Evolutionary conservation across 345 rosid species (phyloP), one percentile per base, ranked within the genome.

Genomic region (Psidium friedrichsthalianum): DNA sequence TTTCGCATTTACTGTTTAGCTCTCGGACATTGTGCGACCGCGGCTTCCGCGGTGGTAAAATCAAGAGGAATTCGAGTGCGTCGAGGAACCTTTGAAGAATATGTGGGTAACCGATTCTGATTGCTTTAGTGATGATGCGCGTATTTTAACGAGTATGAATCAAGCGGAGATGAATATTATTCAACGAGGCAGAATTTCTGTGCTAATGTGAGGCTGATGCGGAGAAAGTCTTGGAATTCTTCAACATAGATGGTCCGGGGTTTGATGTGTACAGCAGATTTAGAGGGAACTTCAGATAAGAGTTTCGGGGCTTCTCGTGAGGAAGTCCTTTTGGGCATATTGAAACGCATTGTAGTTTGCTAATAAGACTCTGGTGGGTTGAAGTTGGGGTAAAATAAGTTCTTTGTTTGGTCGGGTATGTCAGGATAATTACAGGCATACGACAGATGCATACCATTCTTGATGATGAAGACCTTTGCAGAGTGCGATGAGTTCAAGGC

Each of bases 401-500:
- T 97, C 88, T 97, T 97, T 56, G 52, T 90, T 49, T 97, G 99
- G 98, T 92, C 94, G 80, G 83, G 92, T 82, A 93, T 89, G 87
- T n/a, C 95, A 89, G 84, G 92, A 89, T 55, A 86, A 89, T 86
- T 94, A 91, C 87, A 94, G 88, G 91, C 98, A 95, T 91, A 91
- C 98, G 0, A 88, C 89, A 8, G 92, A 91, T 87, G 51, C 93
- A 0, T 97, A 94, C 88, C 94, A 95, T n/a, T n/a, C 89, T 89
- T 91, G 91, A 92, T 95, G 87, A 93, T 97, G 98, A 93, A 94
- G 90, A 93, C 95, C 87, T 91, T 93, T 88, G 94, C 98, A 4
- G 93, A 93, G 27, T 93, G 97, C 82, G 95, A 92, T 22, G 98
- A 94, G 91, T 94, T 87, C 85, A 94, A 90, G 95, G 95, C 98